These are phyloP conservation scores for Candida sanyaensis DNA, from an alignment of 1,139 yeast genomes.

Conservation along the genomic window DNA sequence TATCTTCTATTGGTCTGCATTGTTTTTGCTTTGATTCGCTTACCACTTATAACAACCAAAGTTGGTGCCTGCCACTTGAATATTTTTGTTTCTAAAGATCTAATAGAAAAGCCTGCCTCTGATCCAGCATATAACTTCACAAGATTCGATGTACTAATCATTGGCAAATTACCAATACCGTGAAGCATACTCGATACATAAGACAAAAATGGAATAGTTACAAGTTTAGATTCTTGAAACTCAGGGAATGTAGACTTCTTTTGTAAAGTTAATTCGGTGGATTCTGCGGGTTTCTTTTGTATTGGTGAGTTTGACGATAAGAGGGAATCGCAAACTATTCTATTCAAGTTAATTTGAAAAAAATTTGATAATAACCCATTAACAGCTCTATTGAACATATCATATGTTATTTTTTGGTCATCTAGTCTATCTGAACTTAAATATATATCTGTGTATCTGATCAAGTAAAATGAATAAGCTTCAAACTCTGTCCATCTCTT, in stretches of 20 bases:
- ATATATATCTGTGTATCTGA: constrained; percentile 46
- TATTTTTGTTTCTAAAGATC: constrained; percentile 80
- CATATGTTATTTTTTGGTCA: constrained; percentile 25
- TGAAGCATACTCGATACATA: constrained; percentile 37
- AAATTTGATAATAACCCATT: constrained; percentile 35
- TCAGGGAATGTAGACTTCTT: constrained; percentile 9
- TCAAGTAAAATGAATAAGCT: constrained; percentile 30
- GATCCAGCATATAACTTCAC: constrained; percentile 73
- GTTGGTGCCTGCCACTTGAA: constrained; percentile 94
- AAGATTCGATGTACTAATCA: constrained; percentile 41
- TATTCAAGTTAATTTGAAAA: constrained; percentile 32
- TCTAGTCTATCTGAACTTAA: constrained; percentile 23
- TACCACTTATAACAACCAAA: constrained; percentile 67
- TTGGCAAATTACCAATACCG: constrained; percentile 18
- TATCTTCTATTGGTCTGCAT: constrained; percentile 48
- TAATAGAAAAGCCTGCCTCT: constrained; percentile 79
- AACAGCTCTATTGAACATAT: constrained; percentile 35
- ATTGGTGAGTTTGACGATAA: constrained; percentile 14
- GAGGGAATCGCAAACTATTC: constrained; percentile 34
- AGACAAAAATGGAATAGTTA: constrained; percentile 43
- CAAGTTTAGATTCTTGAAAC: constrained; percentile 39
- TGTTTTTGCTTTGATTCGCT: constrained; percentile 45
- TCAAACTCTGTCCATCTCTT: constrained; percentile 38
- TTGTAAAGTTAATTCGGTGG: background rate
- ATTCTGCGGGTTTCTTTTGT: constrained; percentile 2